Evolutionary conservation across 768 basidiomycete species (phyloP).

Genomic region (Rhizopogon vulgaris): DNA sequence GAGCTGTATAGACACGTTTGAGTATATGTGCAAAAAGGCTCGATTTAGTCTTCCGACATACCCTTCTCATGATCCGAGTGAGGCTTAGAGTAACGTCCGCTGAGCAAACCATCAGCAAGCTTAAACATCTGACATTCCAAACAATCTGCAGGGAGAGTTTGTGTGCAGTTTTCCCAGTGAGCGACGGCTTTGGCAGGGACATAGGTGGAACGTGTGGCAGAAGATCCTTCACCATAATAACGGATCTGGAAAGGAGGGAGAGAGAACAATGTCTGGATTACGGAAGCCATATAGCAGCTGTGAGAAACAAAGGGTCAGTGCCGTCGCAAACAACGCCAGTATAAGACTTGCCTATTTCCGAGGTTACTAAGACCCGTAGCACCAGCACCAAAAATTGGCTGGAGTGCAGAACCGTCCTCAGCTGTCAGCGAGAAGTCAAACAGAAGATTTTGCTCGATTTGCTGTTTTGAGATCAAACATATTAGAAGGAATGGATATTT

Average conservation of each 20-base stretch:
- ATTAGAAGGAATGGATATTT: neutral
- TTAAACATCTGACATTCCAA: conserved; percentile 96
- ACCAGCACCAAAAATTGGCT: conserved; percentile 84
- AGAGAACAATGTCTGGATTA: conserved; percentile 81
- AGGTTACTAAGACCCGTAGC: conserved; percentile 88
- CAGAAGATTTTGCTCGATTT: conserved; percentile 94
- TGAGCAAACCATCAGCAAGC: conserved; percentile 85
- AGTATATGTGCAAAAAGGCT: conserved; percentile 12
- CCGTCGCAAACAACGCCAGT: neutral
- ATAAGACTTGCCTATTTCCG: conserved; percentile 65
- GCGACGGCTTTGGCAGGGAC: conserved; percentile 27
- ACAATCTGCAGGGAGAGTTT: conserved; percentile 71
- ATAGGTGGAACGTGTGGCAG: conserved; percentile 6
- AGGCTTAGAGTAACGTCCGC: conserved; percentile 81
- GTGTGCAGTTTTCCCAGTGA: conserved; percentile 61
- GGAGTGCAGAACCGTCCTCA: conserved; percentile 81
- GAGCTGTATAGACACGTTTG: conserved; percentile 10
- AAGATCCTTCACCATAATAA: conserved; percentile 40
- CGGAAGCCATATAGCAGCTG: conserved; percentile 97
- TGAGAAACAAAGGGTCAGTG: neutral
- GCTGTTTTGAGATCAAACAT: conserved; percentile 33
- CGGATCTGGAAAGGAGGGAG: conserved; percentile 70
- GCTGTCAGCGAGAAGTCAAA: conserved; percentile 91
- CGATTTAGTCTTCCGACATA: neutral
- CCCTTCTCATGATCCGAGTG: conserved; percentile 29